Conservation (phyloP, 768 basidiomycete genomes). For the Psilocybe subaeruginosa region DNA sequence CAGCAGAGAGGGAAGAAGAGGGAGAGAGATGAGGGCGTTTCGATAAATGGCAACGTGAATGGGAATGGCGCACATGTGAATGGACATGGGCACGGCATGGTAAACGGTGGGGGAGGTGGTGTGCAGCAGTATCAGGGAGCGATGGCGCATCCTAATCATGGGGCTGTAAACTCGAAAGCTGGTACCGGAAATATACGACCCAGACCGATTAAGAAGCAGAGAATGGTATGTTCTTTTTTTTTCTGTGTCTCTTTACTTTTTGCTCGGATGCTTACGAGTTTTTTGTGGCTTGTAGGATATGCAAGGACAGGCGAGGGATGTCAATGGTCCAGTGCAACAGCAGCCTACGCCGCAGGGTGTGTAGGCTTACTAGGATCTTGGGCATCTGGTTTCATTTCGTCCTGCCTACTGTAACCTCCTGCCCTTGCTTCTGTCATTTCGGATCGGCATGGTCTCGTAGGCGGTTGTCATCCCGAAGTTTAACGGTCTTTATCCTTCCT, state of each 20-base stretch:
- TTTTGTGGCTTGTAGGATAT: slow-evolving; percentile 46
- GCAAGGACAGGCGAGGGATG: slow-evolving; percentile 65
- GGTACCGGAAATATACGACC: slow-evolving; percentile 62
- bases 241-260: not conserved
- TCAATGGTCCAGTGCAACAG: slow-evolving; percentile 60
- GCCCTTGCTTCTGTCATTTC: not conserved
- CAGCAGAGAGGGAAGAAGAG: slow-evolving; percentile 42
- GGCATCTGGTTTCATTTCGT: not conserved
- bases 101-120: slow-evolving; percentile 38
- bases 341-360: slow-evolving; percentile 78
- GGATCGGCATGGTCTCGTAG: not conserved
- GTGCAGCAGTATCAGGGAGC: slow-evolving; percentile 23
- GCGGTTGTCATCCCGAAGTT: not conserved
- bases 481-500: not conserved
- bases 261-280: slow-evolving; percentile 8
- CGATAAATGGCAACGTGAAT: slow-evolving; percentile 11
- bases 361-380: slow-evolving; percentile 24
- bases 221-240: slow-evolving; percentile 55
- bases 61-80: slow-evolving; percentile 27
- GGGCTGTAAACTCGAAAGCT: slow-evolving; percentile 54
- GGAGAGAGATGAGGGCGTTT: slow-evolving; percentile 37
- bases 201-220: slow-evolving; percentile 75
- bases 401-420: too few species aligned
- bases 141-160: slow-evolving; percentile 21
- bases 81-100: slow-evolving; percentile 32